These are phyloP conservation scores for Lipomyces yamanashiensis DNA, from an alignment of 805 yeast genomes.

Conservation along the genomic window DNA sequence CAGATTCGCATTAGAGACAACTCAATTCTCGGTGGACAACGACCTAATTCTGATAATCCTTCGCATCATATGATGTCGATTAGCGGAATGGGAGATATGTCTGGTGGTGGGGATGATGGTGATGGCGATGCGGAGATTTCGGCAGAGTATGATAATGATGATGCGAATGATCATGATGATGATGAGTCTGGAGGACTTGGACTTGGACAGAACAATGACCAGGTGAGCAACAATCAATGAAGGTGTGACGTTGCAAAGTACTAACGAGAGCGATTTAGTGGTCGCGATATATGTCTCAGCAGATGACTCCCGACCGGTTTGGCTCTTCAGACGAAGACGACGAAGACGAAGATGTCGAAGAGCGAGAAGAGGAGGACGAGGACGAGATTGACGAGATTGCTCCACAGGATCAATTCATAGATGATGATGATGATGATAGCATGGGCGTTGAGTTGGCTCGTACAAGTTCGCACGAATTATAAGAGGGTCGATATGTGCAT, in stretches of 20 bases:
- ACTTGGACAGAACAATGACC: slow-evolving; percentile 39
- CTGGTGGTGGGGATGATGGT: slow-evolving; percentile 35
- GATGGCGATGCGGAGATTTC: slow-evolving; percentile 40
- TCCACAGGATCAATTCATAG: slow-evolving; percentile 9
- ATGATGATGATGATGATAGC: slow-evolving; percentile 9
- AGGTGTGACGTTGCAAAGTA: neutral
- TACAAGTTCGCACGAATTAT: slow-evolving; percentile 20
- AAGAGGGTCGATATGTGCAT: neutral
- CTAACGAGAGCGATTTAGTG: slow-evolving; percentile 17
- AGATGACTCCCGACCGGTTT: slow-evolving; percentile 60
- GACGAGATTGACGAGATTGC: slow-evolving; percentile 8
- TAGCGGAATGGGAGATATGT: slow-evolving; percentile 39
- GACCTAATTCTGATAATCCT: slow-evolving; percentile 44
- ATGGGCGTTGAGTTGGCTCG: slow-evolving; percentile 14
- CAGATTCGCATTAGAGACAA: slow-evolving; percentile 94
- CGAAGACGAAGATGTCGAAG: slow-evolving; percentile 53
- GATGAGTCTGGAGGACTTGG: slow-evolving; percentile 44
- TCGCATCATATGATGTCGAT: slow-evolving; percentile 32
- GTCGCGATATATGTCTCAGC: slow-evolving; percentile 71
- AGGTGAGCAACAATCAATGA: slow-evolving; percentile 13
- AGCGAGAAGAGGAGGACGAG: slow-evolving; percentile 17
- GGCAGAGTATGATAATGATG: slow-evolving; percentile 30
- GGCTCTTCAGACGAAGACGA: slow-evolving; percentile 63
- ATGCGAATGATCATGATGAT: slow-evolving; percentile 40
- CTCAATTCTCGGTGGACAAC: slow-evolving; percentile 86